A percentile compares a stretch with the other conserved stretches of the same genome.
phyloP scores from a whole-genome alignment of 345 rosid genomes.

The Psidium guajava region DNA sequence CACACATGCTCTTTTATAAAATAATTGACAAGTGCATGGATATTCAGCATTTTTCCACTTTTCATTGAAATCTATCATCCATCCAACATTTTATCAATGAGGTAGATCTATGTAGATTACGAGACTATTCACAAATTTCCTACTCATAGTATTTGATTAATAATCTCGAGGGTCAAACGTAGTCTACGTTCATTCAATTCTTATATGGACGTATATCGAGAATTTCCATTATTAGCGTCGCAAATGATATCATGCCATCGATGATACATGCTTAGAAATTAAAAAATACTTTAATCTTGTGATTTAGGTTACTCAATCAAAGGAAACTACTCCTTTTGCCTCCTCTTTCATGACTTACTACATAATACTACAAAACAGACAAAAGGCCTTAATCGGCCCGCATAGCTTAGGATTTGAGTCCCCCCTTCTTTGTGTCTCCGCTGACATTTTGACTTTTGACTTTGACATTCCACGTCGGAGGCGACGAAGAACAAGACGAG shows the following conservation, averaged over 20 bases:
- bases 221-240: neutral
- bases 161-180: neutral
- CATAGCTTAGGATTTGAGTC: neutral
- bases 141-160: fast-evolving
- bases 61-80: neutral
- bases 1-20: too few relatives aligned
- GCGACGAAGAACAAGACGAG: neutral
- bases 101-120: neutral
- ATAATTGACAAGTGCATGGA: neutral
- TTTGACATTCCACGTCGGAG: neutral
- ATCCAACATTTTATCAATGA: neutral
- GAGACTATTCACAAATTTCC: neutral
- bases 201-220: neutral
- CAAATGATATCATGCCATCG: neutral
- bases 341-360: neutral
- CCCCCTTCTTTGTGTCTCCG: neutral
- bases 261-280: neutral
- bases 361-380: neutral
- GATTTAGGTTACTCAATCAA: neutral
- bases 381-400: neutral
- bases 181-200: neutral
- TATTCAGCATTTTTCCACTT: too few relatives aligned
- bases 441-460: neutral
- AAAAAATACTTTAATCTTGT: neutral
- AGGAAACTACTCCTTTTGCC: neutral